A percentile compares a stretch with the other conserved stretches of the same genome.
These are phyloP conservation scores for Picea sitchensis DNA, from an alignment of 75 land plant species.

Conservation along the genomic window DNA sequence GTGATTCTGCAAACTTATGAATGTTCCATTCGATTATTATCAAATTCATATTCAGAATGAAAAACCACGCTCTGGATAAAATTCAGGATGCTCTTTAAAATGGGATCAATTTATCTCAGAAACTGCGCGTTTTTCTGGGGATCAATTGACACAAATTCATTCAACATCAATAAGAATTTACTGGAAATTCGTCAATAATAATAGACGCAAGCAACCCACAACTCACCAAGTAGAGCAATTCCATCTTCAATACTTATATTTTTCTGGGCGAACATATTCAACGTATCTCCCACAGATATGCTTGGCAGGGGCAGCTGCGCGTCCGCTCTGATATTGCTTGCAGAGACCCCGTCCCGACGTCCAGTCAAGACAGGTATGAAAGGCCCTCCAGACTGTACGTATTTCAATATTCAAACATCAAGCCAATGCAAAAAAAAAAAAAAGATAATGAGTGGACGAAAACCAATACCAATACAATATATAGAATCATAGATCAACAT, in stretches of 20 bases:
- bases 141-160: too few species aligned
- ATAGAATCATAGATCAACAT: neutral
- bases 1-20: too few species aligned
- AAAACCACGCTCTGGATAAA: too few species aligned
- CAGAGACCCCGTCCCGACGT: constrained; percentile 13
- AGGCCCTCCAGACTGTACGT: constrained; percentile 25
- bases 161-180: too few species aligned
- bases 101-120: too few species aligned
- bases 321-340: constrained; percentile 16
- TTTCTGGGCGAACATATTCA: constrained; percentile 8
- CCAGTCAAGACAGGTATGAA: constrained; percentile 15
- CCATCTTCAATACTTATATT: constrained; percentile 23
- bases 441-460: neutral
- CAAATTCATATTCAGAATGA: too few species aligned
- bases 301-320: constrained; percentile 15
- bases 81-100: too few species aligned
- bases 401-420: neutral
- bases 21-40: too few species aligned
- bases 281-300: constrained; percentile 9
- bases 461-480: neutral
- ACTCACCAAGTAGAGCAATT: constrained; percentile 27
- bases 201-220: neutral
- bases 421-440: neutral
- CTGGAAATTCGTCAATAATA: too few species aligned
- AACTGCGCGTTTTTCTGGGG: too few species aligned